These are phyloP conservation scores for Sherardia arvensis DNA, from an alignment of 257 asterid genomes.

Conservation along the genomic window DNA sequence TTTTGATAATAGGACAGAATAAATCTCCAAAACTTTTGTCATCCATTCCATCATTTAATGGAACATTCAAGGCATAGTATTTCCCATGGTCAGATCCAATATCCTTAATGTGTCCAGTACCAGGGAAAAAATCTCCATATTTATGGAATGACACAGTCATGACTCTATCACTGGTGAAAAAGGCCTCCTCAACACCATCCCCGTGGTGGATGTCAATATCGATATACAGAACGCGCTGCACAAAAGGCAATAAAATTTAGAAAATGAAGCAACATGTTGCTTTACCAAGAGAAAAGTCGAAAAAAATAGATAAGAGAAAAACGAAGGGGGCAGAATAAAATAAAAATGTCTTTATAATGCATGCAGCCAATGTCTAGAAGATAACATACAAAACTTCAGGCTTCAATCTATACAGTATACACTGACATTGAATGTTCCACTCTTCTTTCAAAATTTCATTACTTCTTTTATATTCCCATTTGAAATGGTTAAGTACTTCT, in stretches of 20 bases:
- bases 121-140: constrained; percentile 55
- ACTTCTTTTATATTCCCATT: no score
- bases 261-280: background rate
- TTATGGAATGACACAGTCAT: constrained; percentile 69
- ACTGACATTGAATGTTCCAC: background rate
- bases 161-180: constrained; percentile 54
- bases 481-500: no score
- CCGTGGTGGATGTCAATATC: constrained; percentile 66
- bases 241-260: constrained; percentile 19
- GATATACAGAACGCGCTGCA: constrained; percentile 53
- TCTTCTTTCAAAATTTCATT: background rate
- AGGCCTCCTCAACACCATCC: constrained; percentile 70
- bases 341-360: background rate
- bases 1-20: constrained; percentile 45
- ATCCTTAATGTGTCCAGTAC: constrained; percentile 54
- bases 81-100: constrained; percentile 38
- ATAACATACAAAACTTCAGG: background rate
- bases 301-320: background rate
- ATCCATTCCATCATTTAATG: constrained; percentile 49
- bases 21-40: constrained; percentile 38
- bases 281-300: background rate
- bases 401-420: background rate
- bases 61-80: constrained; percentile 51
- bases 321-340: background rate
- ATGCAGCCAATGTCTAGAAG: background rate